Percentiles rank a stretch among this genome's conserved stretches.
Conservation (phyloP, 2,329 filamentous ascomycete genomes). For the Tolypocladium amazonense region DNA sequence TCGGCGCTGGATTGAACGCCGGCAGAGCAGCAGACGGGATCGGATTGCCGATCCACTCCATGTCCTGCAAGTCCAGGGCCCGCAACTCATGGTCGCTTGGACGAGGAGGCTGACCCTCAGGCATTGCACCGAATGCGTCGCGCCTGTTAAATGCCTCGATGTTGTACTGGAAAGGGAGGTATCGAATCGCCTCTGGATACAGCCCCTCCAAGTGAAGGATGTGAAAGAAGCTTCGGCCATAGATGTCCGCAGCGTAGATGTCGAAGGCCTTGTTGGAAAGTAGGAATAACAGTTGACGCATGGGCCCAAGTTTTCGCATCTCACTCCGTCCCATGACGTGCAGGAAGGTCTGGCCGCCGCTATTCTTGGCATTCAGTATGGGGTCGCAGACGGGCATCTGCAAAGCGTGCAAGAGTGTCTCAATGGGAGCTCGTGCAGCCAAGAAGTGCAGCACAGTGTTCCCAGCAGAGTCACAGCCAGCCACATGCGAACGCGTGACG, state of each 20-base stretch:
- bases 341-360: constrained; percentile 37
- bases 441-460: constrained; percentile 38
- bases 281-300: constrained; percentile 16
- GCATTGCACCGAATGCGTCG: constrained; percentile 36
- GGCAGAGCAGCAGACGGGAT: constrained; percentile 1
- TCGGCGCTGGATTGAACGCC: constrained; percentile 1
- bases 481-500: constrained; percentile 4
- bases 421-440: constrained; percentile 20
- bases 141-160: constrained; percentile 23
- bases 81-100: neutral
- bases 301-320: constrained; percentile 16
- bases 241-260: constrained; percentile 31
- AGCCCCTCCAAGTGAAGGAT: constrained; percentile 15
- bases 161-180: constrained; percentile 24
- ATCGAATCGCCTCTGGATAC: constrained; percentile 16
- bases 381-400: constrained; percentile 4
- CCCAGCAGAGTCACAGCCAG: constrained; percentile 28
- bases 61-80: constrained; percentile 1
- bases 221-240: constrained; percentile 44
- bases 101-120: constrained; percentile 3
- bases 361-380: constrained; percentile 24
- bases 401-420: constrained; percentile 18
- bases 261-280: constrained; percentile 13
- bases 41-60: neutral
- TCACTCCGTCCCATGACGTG: constrained; percentile 28